Conservation (phyloP, 305 asterid genomes). For the Euphrasia arctica region DNA sequence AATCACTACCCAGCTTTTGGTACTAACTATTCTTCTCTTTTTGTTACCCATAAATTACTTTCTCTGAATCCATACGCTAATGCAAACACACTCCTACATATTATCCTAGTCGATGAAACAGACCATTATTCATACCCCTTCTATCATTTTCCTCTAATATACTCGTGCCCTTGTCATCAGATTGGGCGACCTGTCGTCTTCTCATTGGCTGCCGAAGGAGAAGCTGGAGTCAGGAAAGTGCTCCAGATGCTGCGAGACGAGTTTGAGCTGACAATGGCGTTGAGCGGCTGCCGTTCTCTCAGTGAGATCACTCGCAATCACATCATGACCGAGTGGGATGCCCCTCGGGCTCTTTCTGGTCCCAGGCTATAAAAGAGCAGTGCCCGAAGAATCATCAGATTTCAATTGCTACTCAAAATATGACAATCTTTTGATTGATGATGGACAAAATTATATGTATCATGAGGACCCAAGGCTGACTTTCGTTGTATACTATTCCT, state of each 20-base stretch:
- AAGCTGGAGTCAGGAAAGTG: slow-evolving; percentile 72
- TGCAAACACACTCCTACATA: too few relatives aligned
- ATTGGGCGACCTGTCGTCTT: slow-evolving; percentile 91
- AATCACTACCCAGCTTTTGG: too few relatives aligned
- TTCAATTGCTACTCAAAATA: not conserved
- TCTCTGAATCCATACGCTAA: too few relatives aligned
- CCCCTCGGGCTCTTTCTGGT: slow-evolving; percentile 49
- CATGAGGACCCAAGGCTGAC: too few relatives aligned
- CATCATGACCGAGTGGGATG: slow-evolving; percentile 75
- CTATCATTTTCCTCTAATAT: slow-evolving; percentile 12
- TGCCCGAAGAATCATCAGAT: slow-evolving; percentile 20
- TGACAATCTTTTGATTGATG: not conserved
- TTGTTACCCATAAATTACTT: too few relatives aligned
- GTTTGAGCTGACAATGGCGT: slow-evolving; percentile 91
- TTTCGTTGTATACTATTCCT: too few relatives aligned
- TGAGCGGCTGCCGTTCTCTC: slow-evolving; percentile 77
- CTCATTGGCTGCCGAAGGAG: slow-evolving; percentile 89
- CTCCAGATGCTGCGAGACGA: slow-evolving; percentile 87
- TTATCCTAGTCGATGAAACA: not conserved
- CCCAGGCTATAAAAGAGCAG: slow-evolving; percentile 48
- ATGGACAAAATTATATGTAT: not conserved
- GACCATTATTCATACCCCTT: not conserved
- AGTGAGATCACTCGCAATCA: slow-evolving; percentile 78
- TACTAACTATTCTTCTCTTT: too few relatives aligned
- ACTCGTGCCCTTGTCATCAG: slow-evolving; percentile 29